Evolutionary conservation across 2,329 filamentous ascomycete species (phyloP).

Genomic region (Calycina herbarum): DNA sequence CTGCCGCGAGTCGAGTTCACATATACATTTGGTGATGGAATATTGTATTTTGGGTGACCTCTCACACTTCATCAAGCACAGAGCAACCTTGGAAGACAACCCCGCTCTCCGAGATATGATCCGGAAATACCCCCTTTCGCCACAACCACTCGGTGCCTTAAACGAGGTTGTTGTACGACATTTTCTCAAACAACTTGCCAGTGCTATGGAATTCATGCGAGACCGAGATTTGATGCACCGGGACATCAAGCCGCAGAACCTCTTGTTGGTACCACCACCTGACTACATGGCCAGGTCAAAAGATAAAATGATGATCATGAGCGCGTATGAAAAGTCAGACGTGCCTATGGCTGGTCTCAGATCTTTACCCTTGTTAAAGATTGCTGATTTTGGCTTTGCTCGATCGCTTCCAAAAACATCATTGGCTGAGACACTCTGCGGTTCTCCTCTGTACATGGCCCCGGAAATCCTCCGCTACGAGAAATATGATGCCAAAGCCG

Average conservation of each 20-base stretch:
- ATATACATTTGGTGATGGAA: conserved; percentile 98
- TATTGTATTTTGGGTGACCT: conserved; percentile 95
- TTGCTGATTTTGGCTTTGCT: conserved; percentile 98
- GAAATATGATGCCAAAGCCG: conserved; percentile 94
- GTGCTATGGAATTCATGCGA: conserved; percentile 85
- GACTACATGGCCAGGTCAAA: conserved; percentile 65
- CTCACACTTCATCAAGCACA: conserved; percentile 94
- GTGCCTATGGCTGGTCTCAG: conserved; percentile 78
- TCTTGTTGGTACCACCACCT: conserved; percentile 81
- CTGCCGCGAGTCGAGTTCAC: conserved; percentile 80
- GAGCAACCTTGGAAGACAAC: conserved; percentile 76
- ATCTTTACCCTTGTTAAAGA: conserved; percentile 92
- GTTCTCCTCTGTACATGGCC: conserved; percentile 97
- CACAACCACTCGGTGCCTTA: conserved; percentile 69
- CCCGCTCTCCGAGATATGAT: conserved; percentile 87
- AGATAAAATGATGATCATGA: conserved; percentile 68
- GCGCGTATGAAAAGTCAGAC: conserved; percentile 75
- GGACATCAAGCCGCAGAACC: conserved; percentile 96
- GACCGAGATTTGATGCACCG: conserved; percentile 88
- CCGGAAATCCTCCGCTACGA: conserved; percentile 97
- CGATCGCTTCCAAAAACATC: conserved; percentile 87
- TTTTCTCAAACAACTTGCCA: conserved; percentile 92
- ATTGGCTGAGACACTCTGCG: conserved; percentile 92
- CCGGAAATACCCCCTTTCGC: conserved; percentile 83
- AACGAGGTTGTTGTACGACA: conserved; percentile 96